phyloP scores from a whole-genome alignment of 352 stramenopile genomes.

The Phytophthora niederhauseri region DNA sequence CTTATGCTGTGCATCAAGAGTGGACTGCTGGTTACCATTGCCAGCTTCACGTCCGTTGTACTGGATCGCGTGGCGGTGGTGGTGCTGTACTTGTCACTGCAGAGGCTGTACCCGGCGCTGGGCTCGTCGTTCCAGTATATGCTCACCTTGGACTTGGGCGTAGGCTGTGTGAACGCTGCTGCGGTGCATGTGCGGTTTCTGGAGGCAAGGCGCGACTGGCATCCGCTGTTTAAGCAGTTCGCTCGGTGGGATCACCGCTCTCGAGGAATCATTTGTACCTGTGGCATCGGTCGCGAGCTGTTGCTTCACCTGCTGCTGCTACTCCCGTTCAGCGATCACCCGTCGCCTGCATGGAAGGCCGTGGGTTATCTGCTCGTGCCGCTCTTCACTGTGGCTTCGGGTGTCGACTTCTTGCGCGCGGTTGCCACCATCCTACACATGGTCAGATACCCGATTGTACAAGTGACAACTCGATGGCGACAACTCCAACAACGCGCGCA shows the following conservation, averaged over 20 bases:
- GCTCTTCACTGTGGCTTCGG: slow-evolving; percentile 60
- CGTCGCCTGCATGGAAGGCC: slow-evolving; percentile 36
- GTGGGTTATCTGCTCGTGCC: slow-evolving; percentile 61
- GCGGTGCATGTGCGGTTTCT: slow-evolving; percentile 66
- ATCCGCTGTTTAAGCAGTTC: slow-evolving; percentile 68
- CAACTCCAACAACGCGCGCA: slow-evolving; percentile 10
- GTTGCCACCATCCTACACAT: slow-evolving; percentile 62
- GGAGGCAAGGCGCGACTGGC: slow-evolving; percentile 62
- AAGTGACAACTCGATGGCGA: slow-evolving; percentile 26
- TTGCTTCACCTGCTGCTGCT: slow-evolving; percentile 67
- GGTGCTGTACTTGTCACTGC: slow-evolving; percentile 64
- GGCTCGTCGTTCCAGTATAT: slow-evolving; percentile 49
- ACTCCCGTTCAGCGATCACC: slow-evolving; percentile 46
- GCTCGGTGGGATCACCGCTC: slow-evolving; percentile 59
- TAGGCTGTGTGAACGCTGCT: slow-evolving; percentile 56
- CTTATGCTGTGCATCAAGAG: slow-evolving; percentile 79
- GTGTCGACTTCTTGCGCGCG: slow-evolving; percentile 60
- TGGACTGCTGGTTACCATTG: slow-evolving; percentile 69
- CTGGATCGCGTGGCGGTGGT: slow-evolving; percentile 70
- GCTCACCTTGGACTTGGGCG: slow-evolving; percentile 59
- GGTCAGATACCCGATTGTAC: slow-evolving; percentile 47
- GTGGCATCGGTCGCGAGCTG: slow-evolving; percentile 64
- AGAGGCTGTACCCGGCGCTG: slow-evolving; percentile 55
- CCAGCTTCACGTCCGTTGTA: slow-evolving; percentile 70
- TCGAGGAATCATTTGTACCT: slow-evolving; percentile 45